phyloP scores from a whole-genome alignment of 495 filamentous ascomycete genomes.

The Neurospora sp. region DNA sequence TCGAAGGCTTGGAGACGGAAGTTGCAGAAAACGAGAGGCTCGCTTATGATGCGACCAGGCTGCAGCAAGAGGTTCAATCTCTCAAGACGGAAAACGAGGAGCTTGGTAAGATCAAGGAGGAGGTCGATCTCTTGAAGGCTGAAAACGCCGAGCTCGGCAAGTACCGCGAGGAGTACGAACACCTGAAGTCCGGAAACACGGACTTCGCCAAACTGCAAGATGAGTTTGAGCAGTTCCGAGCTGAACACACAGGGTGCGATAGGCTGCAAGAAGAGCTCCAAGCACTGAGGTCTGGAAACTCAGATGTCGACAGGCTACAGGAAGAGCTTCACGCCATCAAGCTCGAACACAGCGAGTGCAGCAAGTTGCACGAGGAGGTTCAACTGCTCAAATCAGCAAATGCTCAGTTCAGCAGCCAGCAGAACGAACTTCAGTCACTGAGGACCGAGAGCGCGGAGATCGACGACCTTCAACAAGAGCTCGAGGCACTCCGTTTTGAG shows the following conservation, averaged over 20 bases:
- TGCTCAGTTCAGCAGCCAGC: constrained; percentile 1
- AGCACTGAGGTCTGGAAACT: not conserved
- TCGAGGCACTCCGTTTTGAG: constrained; percentile 54
- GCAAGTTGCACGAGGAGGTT: constrained; percentile 64
- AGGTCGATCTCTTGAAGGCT: constrained; percentile 1
- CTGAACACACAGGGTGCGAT: not conserved
- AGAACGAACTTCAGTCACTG: constrained; percentile 16
- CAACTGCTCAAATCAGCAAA: constrained; percentile 57
- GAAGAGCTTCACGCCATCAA: not conserved
- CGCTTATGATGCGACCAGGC: constrained; percentile 62
- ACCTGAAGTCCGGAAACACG: constrained; percentile 40
- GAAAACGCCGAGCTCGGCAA: not conserved
- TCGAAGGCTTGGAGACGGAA: constrained; percentile 69
- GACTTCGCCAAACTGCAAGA: constrained; percentile 1
- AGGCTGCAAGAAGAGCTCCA: not conserved
- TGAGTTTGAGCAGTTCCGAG: constrained; percentile 2
- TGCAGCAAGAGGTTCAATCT: constrained; percentile 69
- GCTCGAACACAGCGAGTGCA: constrained; percentile 17
- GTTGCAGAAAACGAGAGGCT: constrained; percentile 55
- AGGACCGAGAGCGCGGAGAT: constrained; percentile 52
- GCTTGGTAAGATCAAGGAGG: not conserved
- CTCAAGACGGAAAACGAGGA: constrained; percentile 54
- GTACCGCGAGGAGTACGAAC: not conserved
- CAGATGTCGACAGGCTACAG: not conserved
- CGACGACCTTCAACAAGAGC: constrained; percentile 62